Base-by-base conservation (phyloP, 202 grass and related monocot species). In the Hordeum pubiflorum region DNA sequence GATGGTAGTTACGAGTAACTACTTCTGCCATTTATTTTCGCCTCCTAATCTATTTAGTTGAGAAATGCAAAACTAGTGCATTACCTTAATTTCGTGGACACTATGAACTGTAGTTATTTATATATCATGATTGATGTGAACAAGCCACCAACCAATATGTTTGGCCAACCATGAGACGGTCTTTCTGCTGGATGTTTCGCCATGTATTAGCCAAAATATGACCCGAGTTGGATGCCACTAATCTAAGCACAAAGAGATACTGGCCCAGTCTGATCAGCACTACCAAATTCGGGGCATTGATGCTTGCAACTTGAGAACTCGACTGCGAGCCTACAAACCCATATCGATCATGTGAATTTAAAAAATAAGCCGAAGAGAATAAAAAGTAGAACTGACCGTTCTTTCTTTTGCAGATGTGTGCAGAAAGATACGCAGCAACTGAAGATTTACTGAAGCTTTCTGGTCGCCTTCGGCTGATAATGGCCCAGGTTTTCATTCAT, bases 391-490 rank as follows among this genome's bases (percentile, higher is more conserved):
- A 80, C 29, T 79, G 32, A 63, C 4, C 21, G 79, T 68, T 64
- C 20, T 67, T 79, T 84, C 32, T 37, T 61, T 86, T 76, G 54
- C 86, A 95, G 96, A 88, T 83, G 74, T 88, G 77, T 79, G 75
- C 13, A 37, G 81, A 86, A 86, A 91, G 89, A 88, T 90, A 78
- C 10, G 21, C 33, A 10, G 75, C 63, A 52, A 76, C 87, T 7
- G 89, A 88, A 85, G 84, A 93, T 66, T 83, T 96, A 79, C 41
- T 90, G 27, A 91, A 91, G 80, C 87, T 99, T 88, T 91, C 88
- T 70, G 96, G 96, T 31, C 87, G 85, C 34, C 84, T 99, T 84
- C 78, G 62, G 13, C 75, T 99, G 36, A 93, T 96, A 61, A 85
- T 62, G 64, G 80, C 86, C 33, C 92, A 99, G 86, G 96, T 99